A percentile compares a stretch with the other conserved stretches of the same genome.
phyloP scores from a whole-genome alignment of 2,329 filamentous ascomycete species.

The Sporothrix protearum region DNA sequence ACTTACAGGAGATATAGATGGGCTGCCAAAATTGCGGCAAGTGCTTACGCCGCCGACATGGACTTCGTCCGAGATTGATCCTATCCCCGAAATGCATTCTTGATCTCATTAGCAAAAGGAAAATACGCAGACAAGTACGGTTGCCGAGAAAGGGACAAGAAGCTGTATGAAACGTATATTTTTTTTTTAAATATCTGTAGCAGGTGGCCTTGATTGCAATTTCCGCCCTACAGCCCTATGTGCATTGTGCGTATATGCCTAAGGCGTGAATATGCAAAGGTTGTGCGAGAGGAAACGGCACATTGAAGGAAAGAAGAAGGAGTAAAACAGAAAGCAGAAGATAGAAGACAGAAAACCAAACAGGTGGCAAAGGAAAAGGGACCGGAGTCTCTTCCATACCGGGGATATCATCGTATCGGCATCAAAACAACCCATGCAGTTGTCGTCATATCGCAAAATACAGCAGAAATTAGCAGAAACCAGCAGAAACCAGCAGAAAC shows the following conservation, averaged over 20 bases:
- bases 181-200: background rate
- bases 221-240: background rate
- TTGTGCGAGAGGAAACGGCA: background rate
- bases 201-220: background rate
- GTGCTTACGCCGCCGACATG: background rate
- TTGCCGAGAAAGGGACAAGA: background rate
- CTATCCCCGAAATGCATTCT: background rate
- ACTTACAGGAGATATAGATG: background rate
- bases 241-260: background rate
- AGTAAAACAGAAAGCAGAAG: background rate
- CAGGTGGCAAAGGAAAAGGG: background rate
- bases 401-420: constrained; percentile 5
- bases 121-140: background rate
- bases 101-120: constrained; percentile 1
- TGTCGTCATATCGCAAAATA: background rate
- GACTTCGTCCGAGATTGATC: background rate
- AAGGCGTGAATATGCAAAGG: background rate
- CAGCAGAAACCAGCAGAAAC: too few relatives aligned
- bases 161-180: background rate
- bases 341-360: background rate
- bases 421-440: background rate
- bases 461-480: too few relatives aligned
- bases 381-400: background rate
- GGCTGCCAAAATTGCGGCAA: background rate
- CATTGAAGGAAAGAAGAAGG: background rate